Evolutionary conservation across 1,284 basidiomycete species (phyloP).

Genomic region (Cryptococcus floricola): DNA sequence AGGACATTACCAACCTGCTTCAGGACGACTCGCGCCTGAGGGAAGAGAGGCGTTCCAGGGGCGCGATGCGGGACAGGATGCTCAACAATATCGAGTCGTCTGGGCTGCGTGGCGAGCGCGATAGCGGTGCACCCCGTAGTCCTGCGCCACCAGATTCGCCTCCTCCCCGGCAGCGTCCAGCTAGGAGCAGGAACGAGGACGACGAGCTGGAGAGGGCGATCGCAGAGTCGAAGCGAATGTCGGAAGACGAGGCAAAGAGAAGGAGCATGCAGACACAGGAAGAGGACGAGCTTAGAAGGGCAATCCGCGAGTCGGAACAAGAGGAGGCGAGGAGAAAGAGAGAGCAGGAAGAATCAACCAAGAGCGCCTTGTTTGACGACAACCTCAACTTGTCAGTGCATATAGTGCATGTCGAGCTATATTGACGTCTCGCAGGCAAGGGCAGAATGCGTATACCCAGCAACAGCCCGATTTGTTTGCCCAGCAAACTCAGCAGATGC

Average conservation of each 20-base stretch:
- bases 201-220: constrained; percentile 77
- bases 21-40: constrained; percentile 81
- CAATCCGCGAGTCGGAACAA: constrained; percentile 78
- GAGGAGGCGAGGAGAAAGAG: constrained; percentile 71
- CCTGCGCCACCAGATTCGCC: constrained; percentile 1
- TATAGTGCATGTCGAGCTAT: background rate
- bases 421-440: constrained; percentile 6
- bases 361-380: constrained; percentile 79
- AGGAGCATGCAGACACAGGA: constrained; percentile 45
- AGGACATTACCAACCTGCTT: constrained; percentile 97
- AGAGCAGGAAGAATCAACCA: constrained; percentile 70
- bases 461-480: constrained; percentile 39
- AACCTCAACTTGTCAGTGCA: constrained; percentile 61
- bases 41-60: constrained; percentile 73
- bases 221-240: constrained; percentile 75
- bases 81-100: constrained; percentile 56
- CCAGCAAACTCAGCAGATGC: constrained; percentile 35
- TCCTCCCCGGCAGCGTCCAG: constrained; percentile 7
- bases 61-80: constrained; percentile 95
- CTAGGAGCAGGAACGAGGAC: constrained; percentile 57
- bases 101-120: constrained; percentile 49
- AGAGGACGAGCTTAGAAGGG: constrained; percentile 74
- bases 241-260: constrained; percentile 68
- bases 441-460: constrained; percentile 42
- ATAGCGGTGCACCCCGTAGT: constrained; percentile 49